Evolutionary conservation across 108 stramenopile genomes (phyloP), one percentile per base, ranked within the genome.

Genomic region (Skeletonema grethae): DNA sequence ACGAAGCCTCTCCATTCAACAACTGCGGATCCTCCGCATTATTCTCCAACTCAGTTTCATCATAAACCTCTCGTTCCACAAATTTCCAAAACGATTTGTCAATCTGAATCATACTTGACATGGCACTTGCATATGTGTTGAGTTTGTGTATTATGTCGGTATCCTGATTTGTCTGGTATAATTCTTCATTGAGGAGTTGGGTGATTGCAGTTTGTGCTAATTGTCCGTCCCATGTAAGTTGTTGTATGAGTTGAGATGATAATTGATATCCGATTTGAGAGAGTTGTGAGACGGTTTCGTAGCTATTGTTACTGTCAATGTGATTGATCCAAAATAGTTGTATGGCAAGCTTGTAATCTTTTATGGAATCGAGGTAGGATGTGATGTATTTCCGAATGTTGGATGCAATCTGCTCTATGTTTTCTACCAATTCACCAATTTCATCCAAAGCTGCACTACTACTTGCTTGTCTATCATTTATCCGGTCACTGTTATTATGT

Each of bases 61-160:
- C 57, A 36, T 60, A 60, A 4, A 67, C 62, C 39, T 80, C 72
- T 35, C 68, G 34, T 64, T 70, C 63, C 6, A 74, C 67, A 56
- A 70, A 56, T 20, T 74, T 65, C 79, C 79, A 80, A 8, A 69
- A 70, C 6, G 68, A 64, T 30, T 32, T 74, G 43, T 80, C 72
- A 65, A 74, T 73, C 57, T 65, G n/a, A 4, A 65, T 61, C 79
- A 72, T 63, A 25, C 34, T 58, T 20, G 63, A 60, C 41, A 69
- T 62, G 58, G 72, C 63, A 48, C 65, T 65, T 22, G 72, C 32
- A 65, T 65, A 75, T 13, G 43, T 16, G 15, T 39, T 65, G 12
- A 75, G 57, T 43, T 60, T 75, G 5, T 75, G 39, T n/a, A 35
- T 16, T 8, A 32, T 34, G 36, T 1, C 28, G 7, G 11, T 20